phyloP scores from a whole-genome alignment of 140 eudicot genomes.

The Bidens hawaiensis region DNA sequence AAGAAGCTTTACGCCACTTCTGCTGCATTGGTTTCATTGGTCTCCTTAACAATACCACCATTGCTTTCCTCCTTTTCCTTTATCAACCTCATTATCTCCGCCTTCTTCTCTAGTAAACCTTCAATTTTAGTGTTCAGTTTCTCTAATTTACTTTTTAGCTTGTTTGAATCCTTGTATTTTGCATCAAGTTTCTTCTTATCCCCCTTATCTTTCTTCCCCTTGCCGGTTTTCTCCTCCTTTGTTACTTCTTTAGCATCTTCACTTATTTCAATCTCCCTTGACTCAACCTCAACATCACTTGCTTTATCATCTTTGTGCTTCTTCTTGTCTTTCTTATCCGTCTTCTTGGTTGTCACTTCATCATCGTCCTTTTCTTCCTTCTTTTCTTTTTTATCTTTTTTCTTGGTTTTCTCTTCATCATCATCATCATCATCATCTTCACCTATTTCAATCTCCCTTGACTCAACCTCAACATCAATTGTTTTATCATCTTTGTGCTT shows the following conservation, averaged over 20 bases:
- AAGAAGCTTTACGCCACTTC: slow-evolving; percentile 29
- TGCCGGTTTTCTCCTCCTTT: slow-evolving; percentile 23
- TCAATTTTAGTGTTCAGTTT: slow-evolving; percentile 60
- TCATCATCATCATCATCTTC: slow-evolving; percentile 7
- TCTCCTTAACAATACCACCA: slow-evolving; percentile 30
- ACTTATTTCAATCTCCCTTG: slow-evolving; percentile 41
- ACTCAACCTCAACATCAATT: slow-evolving; percentile 24
- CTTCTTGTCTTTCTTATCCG: slow-evolving; percentile 27
- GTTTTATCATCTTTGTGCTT: slow-evolving; percentile 18
- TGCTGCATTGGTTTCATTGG: slow-evolving; percentile 19
- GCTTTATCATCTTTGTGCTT: slow-evolving; percentile 22
- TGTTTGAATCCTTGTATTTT: slow-evolving; percentile 45
- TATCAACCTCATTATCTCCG: slow-evolving; percentile 48
- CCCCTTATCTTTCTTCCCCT: slow-evolving; percentile 50
- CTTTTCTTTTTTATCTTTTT: slow-evolving; percentile 6
- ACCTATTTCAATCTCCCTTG: slow-evolving; percentile 11
- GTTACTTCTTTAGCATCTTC: slow-evolving; percentile 23
- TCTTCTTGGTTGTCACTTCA: slow-evolving; percentile 4
- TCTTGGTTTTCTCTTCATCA: background rate
- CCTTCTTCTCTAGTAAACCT: slow-evolving; percentile 55
- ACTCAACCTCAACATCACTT: slow-evolving; percentile 25
- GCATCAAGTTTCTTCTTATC: slow-evolving; percentile 39
- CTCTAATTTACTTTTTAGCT: slow-evolving; percentile 55
- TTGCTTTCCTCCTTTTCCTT: slow-evolving; percentile 54
- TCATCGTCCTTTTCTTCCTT: background rate